A percentile compares a stretch with the other conserved stretches of the same genome.
These are phyloP conservation scores for Letharia columbiana DNA, from an alignment of 495 filamentous ascomycete species.

Conservation along the genomic window DNA sequence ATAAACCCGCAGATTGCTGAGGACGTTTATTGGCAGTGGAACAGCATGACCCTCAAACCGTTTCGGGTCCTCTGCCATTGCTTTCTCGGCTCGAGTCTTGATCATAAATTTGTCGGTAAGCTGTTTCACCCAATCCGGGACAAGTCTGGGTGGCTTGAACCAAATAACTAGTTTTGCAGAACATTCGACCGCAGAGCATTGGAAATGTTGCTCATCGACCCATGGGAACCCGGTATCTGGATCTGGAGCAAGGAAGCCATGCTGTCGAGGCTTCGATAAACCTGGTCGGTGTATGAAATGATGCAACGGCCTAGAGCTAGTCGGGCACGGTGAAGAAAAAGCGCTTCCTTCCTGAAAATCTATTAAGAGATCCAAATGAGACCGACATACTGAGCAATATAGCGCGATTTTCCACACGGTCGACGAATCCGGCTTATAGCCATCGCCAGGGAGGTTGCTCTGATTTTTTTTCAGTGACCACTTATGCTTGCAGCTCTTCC, in stretches of 20 bases:
- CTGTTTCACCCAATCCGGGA: slow-evolving; percentile 39
- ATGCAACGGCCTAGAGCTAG: slow-evolving; percentile 34
- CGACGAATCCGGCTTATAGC: slow-evolving; percentile 31
- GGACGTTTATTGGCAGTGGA: slow-evolving; percentile 41
- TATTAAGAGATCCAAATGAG: slow-evolving; percentile 45
- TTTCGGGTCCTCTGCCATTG: slow-evolving; percentile 47
- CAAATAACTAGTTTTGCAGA: slow-evolving; percentile 46
- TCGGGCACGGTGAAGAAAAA: slow-evolving; percentile 22
- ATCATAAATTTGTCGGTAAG: slow-evolving; percentile 51
- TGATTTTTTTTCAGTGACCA: slow-evolving; percentile 49
- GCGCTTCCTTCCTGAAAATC: slow-evolving; percentile 27
- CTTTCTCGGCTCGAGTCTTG: slow-evolving; percentile 42
- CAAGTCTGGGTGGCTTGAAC: slow-evolving; percentile 46
- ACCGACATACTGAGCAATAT: slow-evolving; percentile 49
- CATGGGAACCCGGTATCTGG: slow-evolving; percentile 16
- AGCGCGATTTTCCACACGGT: slow-evolving; percentile 44
- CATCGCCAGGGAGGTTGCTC: slow-evolving; percentile 36
- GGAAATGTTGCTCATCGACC: slow-evolving; percentile 39
- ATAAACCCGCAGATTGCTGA: slow-evolving; percentile 52
- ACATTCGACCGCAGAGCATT: slow-evolving; percentile 53
- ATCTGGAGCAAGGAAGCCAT: neutral
- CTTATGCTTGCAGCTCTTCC: slow-evolving; percentile 43
- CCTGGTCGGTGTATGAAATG: slow-evolving; percentile 39
- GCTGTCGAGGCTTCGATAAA: slow-evolving; percentile 11
- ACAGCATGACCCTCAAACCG: slow-evolving; percentile 46